These are phyloP conservation scores for Candida yuanshanica DNA, from an alignment of 805 yeast genomes.

Conservation along the genomic window DNA sequence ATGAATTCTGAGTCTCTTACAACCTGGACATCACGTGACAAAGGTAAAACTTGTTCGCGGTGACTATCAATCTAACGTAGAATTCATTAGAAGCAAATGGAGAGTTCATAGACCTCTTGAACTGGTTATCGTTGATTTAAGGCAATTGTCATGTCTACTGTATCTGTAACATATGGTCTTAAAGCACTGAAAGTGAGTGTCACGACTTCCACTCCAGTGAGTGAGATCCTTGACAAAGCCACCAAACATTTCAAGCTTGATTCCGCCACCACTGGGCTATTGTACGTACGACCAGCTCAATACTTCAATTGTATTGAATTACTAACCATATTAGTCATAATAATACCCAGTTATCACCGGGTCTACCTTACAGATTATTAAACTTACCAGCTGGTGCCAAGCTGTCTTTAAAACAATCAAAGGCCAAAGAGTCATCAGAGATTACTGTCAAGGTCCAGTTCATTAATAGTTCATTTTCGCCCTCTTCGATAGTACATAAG, in stretches of 20 bases:
- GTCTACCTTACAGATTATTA: constrained; percentile 38
- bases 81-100: too few species aligned
- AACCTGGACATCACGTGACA: too few species aligned
- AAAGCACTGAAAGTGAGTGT: constrained; percentile 29
- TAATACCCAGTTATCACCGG: constrained; percentile 28
- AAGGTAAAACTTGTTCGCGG: too few species aligned
- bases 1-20: too few species aligned
- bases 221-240: constrained; percentile 31
- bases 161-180: constrained; percentile 31
- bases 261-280: constrained; percentile 20
- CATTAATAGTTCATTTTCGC: constrained; percentile 20
- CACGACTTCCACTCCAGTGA: constrained; percentile 30
- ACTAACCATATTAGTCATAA: constrained; percentile 22
- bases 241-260: constrained; percentile 33
- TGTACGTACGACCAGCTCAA: constrained; percentile 9
- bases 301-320: neutral
- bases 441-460: constrained; percentile 29
- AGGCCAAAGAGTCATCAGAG: constrained; percentile 3
- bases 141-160: constrained; percentile 28
- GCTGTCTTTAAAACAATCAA: constrained; percentile 23
- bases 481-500: constrained; percentile 22
- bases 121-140: too few species aligned
- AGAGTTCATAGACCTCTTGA: too few species aligned
- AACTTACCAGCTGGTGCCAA: constrained; percentile 42
- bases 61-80: too few species aligned